phyloP scores from a whole-genome alignment of 768 basidiomycete genomes.

The Leccinum disarticulatum region DNA sequence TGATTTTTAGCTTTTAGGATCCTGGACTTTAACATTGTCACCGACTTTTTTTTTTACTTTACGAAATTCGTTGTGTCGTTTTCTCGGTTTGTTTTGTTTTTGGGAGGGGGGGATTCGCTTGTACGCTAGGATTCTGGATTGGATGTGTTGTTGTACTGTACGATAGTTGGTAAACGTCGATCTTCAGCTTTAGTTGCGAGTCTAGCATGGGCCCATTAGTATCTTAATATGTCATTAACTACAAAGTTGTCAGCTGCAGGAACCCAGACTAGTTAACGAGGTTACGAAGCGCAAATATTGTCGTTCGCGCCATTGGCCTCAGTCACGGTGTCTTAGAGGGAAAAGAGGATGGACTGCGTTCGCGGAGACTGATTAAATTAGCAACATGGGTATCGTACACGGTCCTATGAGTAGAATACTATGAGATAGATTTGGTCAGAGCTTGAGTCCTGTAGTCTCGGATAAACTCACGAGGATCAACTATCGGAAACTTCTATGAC shows the following conservation, averaged over 20 bases:
- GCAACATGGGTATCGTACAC: constrained; percentile 13
- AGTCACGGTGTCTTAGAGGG: background rate
- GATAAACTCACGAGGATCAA: constrained; percentile 13
- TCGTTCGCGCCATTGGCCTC: background rate
- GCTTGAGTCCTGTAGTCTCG: background rate
- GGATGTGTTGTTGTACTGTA: background rate
- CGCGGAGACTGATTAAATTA: constrained; percentile 22
- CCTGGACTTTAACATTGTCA: background rate
- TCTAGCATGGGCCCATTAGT: background rate
- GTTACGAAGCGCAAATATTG: background rate
- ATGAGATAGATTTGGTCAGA: background rate
- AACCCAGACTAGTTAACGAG: background rate
- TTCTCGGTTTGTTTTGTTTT: background rate
- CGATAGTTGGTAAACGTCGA: background rate
- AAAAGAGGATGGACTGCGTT: constrained; percentile 20
- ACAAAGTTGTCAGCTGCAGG: background rate
- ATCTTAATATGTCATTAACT: background rate
- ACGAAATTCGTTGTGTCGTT: background rate
- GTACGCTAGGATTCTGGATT: background rate
- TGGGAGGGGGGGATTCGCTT: background rate
- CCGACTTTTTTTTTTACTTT: background rate
- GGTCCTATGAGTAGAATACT: background rate
- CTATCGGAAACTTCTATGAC: constrained; percentile 54
- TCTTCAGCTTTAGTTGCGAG: background rate
- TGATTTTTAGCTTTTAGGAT: background rate